Evolutionary conservation across 441 rosid species (phyloP).

Genomic region (Metrosideros polymorpha): DNA sequence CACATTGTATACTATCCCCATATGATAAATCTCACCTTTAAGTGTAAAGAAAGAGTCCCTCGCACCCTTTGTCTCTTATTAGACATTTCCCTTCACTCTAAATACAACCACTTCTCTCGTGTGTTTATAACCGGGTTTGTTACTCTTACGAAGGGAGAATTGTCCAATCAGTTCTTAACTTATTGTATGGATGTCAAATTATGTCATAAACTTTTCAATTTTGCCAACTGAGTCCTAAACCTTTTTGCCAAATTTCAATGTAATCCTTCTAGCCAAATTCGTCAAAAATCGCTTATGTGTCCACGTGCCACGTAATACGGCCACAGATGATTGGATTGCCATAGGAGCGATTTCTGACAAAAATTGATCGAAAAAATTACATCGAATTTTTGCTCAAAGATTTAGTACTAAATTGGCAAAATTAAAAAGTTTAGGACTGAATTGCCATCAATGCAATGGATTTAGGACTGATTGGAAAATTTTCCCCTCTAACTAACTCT

Average conservation of each 20-base stretch:
- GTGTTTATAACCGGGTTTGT: not conserved
- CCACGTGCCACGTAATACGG: too few species aligned
- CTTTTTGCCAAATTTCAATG: not conserved
- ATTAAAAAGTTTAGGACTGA: too few species aligned
- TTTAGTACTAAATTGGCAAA: too few species aligned
- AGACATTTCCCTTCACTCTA: not conserved
- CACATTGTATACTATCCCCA: not conserved
- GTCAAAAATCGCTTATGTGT: rapidly evolving
- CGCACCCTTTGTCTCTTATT: not conserved
- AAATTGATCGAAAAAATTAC: too few species aligned
- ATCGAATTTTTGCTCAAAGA: too few species aligned
- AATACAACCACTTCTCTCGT: not conserved
- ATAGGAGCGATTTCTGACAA: too few species aligned
- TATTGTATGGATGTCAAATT: not conserved
- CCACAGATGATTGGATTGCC: too few species aligned
- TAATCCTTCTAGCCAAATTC: not conserved
- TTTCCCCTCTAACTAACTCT: too few species aligned
- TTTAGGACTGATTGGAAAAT: too few species aligned
- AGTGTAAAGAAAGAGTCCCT: not conserved
- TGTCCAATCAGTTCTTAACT: not conserved
- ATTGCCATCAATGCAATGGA: too few species aligned
- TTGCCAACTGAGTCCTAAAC: too few species aligned
- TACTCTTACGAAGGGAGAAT: not conserved
- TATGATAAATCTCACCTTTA: not conserved
- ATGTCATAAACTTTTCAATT: not conserved